Evolutionary conservation across 495 filamentous ascomycete species (phyloP), one percentile per base, ranked within the genome.

Genomic region (Neurospora sp.): DNA sequence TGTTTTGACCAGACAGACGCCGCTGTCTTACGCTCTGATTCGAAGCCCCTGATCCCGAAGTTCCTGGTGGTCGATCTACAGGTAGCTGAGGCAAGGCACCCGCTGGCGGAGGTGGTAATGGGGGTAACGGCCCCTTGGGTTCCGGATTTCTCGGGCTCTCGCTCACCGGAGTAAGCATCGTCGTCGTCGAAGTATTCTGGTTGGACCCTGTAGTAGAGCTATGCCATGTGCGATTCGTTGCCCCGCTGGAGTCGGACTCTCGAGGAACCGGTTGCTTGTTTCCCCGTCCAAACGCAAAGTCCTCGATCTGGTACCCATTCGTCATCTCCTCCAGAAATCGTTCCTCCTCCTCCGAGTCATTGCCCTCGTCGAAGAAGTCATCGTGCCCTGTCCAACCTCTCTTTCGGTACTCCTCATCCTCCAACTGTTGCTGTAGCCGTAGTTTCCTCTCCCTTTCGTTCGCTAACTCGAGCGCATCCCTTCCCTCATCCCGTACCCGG

Each of bases 281-380:
- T 75, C 89, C 89, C 20, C 89, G 77, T 68, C 89, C 91, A 80
- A 97, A 92, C 71, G 94, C 87, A 77, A 96, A 95, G 71, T 95
- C 93, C 72, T 96, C 93, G 84, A 97, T 90, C 39, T 91, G 86
- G 77, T 95, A 96, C 69, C 92, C 93, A 74, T 87, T 89, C 1
- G 93, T 96, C 89, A 97, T 95, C 78, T 97, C 94, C 75, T 99
- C 96, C 44, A 99, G 81, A 73, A 98, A 85, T 44, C 94, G 88
- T 78, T 98, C 94, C 78, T 97, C 96, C 75, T 97, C 94, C 69
- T 94, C 93, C 71, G 94, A 93, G n/a, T 90, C 91, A 72, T 94
- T 92, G 47, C 93, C 83, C n/a, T 81, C 91, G 69, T 90, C 90
- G 70, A 88, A 86, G 73, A 85, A 84, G 59, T 82, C 82, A 3